Evolutionary conservation across 139 green algal species (phyloP), one percentile per base, ranked within the genome.

Genomic region (Pycnococcus provasolii): DNA sequence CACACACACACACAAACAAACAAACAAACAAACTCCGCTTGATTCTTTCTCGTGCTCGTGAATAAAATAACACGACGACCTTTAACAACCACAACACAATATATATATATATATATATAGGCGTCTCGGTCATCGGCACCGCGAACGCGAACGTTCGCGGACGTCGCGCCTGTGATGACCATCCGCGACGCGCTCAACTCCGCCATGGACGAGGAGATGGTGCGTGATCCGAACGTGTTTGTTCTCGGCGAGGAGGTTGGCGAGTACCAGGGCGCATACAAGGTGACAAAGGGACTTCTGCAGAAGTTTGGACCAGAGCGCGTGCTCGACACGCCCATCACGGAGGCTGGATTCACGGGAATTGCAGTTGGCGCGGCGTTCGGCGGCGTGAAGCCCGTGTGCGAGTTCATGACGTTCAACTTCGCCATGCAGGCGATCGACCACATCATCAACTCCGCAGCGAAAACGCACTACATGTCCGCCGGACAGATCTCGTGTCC

Each of bases 371-470:
- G 94, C 26, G 90, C 94, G 1, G 94, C 88, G 0, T 92, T 97
- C 60, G 82, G 87, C 7, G 94, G 94, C 4, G 67, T 96, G 45
- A 82, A 80, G 47, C 94, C 94, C 26, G 79, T 99, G 11, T 85
- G 94, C 43, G 94, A 99, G 81, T 99, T 99, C 79, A 99, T 99
- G 94, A 99, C 94, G 7, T 99, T 91, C 72, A 99, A 99, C 81
- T 99, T 99, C 72, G 83, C 94, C 37, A 91, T 98, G 88, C 92
- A 86, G 64, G 91, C 92, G 54, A 94, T 98, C 43, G 93, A 98
- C 71, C 93, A 99, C 60, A 95, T 99, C 65, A 83, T 99, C 70
- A 99, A 99, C 84, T 94, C 83, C 11, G 91, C 94, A 2, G 94
- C 91, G 41, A 99, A 99, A 84, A 94, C 89, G 4, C 69, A 94